Evolutionary conservation across 768 basidiomycete species (phyloP), one percentile per base, ranked within the genome.

Genomic region (Podaxis sp.): DNA sequence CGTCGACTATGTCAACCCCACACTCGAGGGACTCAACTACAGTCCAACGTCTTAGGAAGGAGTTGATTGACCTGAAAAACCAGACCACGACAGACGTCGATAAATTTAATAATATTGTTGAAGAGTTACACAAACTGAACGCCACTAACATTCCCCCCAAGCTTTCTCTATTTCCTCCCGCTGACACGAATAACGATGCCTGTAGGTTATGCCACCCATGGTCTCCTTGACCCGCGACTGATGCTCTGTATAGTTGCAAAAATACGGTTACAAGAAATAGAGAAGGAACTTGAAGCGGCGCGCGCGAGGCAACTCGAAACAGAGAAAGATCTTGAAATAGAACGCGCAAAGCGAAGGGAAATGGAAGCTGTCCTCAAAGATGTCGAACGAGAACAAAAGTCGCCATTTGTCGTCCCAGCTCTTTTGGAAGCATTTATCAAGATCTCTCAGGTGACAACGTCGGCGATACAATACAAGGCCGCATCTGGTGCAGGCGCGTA

Each of bases 381-480:
- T 22, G 73, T 88, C 15, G 73, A 80, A 64, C 72, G 76, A 50
- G 86, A 88, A 68, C 79, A 80, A 56, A 73, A 70, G 56, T 69
- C 75, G 60, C 86, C 86, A 15, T 88, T 87, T 64, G 74, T 87
- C 44, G 84, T 85, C 4, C 85, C 84, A 17, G 82, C 80, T 11
- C 69, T 88, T 65, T 70, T 86, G 62, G 82, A 83, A 10, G 82
- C 84, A 12, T 86, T 87, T 58, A 60, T 82, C 17, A 71, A 71
- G 26, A 75, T 87, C 53, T 82, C 84, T 20, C 79, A 78, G 59
- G 66, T 82, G 63, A 78, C 80, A 15, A 77, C 77, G 15, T 68
- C 66, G 58, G 72, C 66, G 17, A 60, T 74, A 63, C 66, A 59
- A 12, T 15, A 54, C 37, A 28, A 22, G 24, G 22, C 54, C 20